Evolutionary conservation across 176 grass and related monocot genomes (phyloP), one percentile per base, ranked within the genome.

Genomic region (Luzula sylvatica): DNA sequence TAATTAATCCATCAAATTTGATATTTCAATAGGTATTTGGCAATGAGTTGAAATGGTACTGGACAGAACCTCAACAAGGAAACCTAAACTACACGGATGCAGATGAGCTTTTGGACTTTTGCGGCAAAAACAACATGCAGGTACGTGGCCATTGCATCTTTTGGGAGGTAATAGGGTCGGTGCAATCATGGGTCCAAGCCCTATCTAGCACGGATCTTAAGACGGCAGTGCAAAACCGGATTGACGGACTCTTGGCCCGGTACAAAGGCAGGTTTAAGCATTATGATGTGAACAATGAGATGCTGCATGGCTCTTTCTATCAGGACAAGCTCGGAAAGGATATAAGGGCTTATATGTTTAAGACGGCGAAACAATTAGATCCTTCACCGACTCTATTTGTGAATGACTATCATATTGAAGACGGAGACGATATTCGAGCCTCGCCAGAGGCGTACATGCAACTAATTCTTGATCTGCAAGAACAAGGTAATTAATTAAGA

Each of bases 1-100:
- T n/a, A n/a, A n/a, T n/a, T n/a, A n/a, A n/a, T n/a, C 30, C 30
- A 35, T 35, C 5, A 35, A 35, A 35, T 35, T 9, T 35, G 9
- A 35, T 35, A 35, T 35, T 35, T 35, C 30, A 9, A 35, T 35
- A 35, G 30, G 30, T 35, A 35, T 96, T 96, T 49, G 84, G 71
- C 3, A 96, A 89, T 56, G 90, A 96, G 84, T 83, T 86, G 39
- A 96, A 96, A 67, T 96, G 90, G 90, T 89, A 89, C 77, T 82
- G 77, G 68, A 96, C 90, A 9, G 90, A 96, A 72, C 73, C 84
- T 38, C 67, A 79, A 69, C 78, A 69, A 17, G 90, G 84, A 24
- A 46, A 40, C 44, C 2, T 89, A 1, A 89, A 48, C 74, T 96
- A 96, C 41, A 50, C 20, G 15, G 84, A 96, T 39, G 90, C 90